These are phyloP conservation scores for Penicillium brasilianum DNA, from an alignment of 2,329 filamentous ascomycete genomes.

Conservation along the genomic window DNA sequence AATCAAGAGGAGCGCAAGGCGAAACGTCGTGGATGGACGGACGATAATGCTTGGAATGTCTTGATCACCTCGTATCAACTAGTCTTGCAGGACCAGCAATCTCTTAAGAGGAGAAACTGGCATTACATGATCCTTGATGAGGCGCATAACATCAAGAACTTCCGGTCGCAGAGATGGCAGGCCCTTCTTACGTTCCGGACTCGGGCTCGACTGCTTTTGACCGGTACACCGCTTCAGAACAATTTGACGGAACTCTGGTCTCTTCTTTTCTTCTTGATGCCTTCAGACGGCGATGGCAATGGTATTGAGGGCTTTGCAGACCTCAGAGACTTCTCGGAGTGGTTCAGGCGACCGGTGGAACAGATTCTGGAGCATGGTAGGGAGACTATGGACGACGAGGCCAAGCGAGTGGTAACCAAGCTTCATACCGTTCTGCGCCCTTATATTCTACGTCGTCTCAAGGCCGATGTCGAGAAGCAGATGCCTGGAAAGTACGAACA, in stretches of 20 bases:
- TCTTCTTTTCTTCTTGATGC: conserved; percentile 93
- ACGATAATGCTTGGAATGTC: conserved; percentile 93
- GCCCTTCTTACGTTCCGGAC: conserved; percentile 93
- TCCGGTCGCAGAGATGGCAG: conserved; percentile 96
- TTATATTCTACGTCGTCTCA: conserved; percentile 86
- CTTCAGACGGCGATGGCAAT: conserved; percentile 73
- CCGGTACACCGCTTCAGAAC: conserved; percentile 94
- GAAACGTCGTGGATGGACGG: conserved; percentile 91
- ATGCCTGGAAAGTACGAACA: conserved; percentile 99
- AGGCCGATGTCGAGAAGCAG: conserved; percentile 97
- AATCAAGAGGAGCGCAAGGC: conserved; percentile 87
- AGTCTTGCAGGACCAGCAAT: conserved; percentile 89
- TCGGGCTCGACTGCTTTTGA: conserved; percentile 81
- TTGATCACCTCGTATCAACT: conserved; percentile 98
- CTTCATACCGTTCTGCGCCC: conserved; percentile 92
- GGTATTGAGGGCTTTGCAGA: conserved; percentile 90
- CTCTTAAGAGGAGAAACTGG: conserved; percentile 91
- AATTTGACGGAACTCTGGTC: conserved; percentile 98
- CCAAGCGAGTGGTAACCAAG: conserved; percentile 87
- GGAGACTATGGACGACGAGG: conserved; percentile 92
- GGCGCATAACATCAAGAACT: conserved; percentile 99
- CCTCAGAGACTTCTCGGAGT: conserved; percentile 93
- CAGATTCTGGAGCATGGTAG: conserved; percentile 95
- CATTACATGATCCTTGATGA: conserved; percentile 98
- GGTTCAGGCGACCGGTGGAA: conserved; percentile 93